Evolutionary conservation across 495 filamentous ascomycete species (phyloP).

Genomic region (Emericellopsis terricola): DNA sequence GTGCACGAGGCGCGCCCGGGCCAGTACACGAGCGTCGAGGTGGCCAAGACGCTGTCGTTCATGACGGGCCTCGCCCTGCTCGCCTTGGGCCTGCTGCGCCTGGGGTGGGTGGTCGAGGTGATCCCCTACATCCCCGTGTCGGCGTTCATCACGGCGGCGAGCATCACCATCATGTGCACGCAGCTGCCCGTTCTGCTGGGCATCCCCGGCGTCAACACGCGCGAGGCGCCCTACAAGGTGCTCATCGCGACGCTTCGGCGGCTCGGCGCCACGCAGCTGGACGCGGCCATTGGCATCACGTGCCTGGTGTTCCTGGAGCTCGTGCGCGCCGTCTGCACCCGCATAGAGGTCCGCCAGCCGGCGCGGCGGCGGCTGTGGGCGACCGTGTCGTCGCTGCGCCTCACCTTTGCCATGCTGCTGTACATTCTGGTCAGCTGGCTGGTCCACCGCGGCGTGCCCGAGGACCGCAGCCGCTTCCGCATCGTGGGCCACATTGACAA

Average conservation of each 20-base stretch:
- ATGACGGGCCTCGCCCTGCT: constrained; percentile 14
- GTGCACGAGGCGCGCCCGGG: constrained; percentile 1
- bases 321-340: constrained; percentile 9
- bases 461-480: no score
- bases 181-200: constrained; percentile 16
- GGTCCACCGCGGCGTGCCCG: constrained; percentile 2
- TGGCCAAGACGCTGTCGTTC: constrained; percentile 14
- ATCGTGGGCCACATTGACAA: no score
- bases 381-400: constrained; percentile 5
- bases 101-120: constrained; percentile 18
- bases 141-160: constrained; percentile 5
- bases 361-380: constrained; percentile 4
- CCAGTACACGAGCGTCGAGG: constrained; percentile 12
- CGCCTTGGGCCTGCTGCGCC: constrained; percentile 12
- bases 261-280: constrained; percentile 10
- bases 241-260: constrained; percentile 17
- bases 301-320: constrained; percentile 12
- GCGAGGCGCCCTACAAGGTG: constrained; percentile 16
- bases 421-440: constrained; percentile 7
- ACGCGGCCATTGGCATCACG: constrained; percentile 16
- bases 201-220: constrained; percentile 15
- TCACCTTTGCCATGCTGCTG: constrained; percentile 3
- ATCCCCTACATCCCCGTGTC: constrained; percentile 11
- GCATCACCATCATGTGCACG: constrained; percentile 15
- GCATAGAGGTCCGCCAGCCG: constrained; percentile 8